Conservation (phyloP, 805 yeast genomes). For the Huiozyma naganishii region DNA sequence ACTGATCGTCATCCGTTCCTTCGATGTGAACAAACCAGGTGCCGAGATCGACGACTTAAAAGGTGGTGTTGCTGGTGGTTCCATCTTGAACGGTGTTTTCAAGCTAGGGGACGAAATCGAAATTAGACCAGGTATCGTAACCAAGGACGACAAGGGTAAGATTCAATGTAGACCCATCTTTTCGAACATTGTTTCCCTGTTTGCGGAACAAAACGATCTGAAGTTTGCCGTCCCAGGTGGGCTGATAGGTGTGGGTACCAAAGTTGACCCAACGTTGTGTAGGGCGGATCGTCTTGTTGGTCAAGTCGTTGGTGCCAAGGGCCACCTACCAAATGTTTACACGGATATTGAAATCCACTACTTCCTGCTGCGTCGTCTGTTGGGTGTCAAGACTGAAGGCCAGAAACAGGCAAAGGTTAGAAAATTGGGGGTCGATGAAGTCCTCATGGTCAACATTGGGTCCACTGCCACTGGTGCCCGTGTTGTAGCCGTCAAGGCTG, state of each 20-base stretch:
- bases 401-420: constrained; percentile 95
- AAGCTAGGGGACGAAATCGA: constrained; percentile 96
- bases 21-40: constrained; percentile 98
- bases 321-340: constrained; percentile 89
- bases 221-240: constrained; percentile 99
- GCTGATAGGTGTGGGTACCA: constrained; percentile 97
- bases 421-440: constrained; percentile 88
- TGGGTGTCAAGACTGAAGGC: constrained; percentile 97
- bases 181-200: constrained; percentile 85
- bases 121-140: constrained; percentile 97
- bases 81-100: constrained; percentile 93
- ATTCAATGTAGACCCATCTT: constrained; percentile 93
- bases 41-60: constrained; percentile 91
- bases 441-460: constrained; percentile 97
- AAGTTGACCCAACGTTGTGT: constrained; percentile 96
- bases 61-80: constrained; percentile 99
- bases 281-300: constrained; percentile 99
- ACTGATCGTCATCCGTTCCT: constrained; percentile 93
- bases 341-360: constrained; percentile 96
- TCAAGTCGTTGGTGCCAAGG: constrained; percentile 97
- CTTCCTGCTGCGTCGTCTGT: constrained; percentile 87
- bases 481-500: constrained; percentile 95
- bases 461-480: constrained; percentile 99
- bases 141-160: constrained; percentile 79
- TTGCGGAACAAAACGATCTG: constrained; percentile 95